A percentile compares a stretch with the other conserved stretches of the same genome.
These are phyloP conservation scores for Aspergillus sp. DNA, from an alignment of 2,329 filamentous ascomycete genomes.

Conservation along the genomic window DNA sequence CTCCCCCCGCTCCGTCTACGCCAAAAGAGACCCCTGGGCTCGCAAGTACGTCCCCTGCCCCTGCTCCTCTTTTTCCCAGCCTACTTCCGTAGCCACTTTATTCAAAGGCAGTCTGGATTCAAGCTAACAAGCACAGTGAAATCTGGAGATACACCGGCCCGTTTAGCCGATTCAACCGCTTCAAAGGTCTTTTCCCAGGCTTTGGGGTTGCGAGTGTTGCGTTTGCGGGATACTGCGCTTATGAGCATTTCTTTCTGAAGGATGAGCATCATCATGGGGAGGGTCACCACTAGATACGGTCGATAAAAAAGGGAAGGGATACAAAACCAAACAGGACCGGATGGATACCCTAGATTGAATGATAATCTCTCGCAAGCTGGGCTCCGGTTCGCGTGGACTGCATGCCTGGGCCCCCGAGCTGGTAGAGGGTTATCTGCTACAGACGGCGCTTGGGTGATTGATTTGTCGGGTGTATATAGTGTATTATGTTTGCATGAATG, in stretches of 20 bases:
- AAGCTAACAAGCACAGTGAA: conserved; percentile 55
- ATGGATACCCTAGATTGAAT: not conserved
- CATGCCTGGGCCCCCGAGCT: not conserved
- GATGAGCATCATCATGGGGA: conserved; percentile 55
- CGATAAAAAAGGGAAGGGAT: not conserved
- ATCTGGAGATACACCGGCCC: conserved; percentile 87
- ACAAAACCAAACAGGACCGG: not conserved
- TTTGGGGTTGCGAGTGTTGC: conserved; percentile 88
- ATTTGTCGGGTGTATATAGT: conserved; percentile 32
- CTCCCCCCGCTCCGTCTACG: conserved; percentile 47
- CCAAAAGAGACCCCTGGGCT: conserved; percentile 55
- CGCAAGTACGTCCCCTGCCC: conserved; percentile 45
- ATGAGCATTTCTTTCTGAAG: conserved; percentile 79
- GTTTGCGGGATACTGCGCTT: conserved; percentile 81
- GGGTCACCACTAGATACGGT: conserved; percentile 47
- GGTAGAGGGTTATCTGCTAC: conserved; percentile 6
- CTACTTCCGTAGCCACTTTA: too few species aligned
- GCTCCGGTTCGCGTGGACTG: too few species aligned
- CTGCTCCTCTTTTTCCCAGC: not conserved
- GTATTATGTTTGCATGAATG: conserved; percentile 10
- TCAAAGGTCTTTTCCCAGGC: conserved; percentile 79
- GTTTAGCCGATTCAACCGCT: conserved; percentile 83
- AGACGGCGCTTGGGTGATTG: conserved; percentile 26
- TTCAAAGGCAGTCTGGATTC: not conserved
- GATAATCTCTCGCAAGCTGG: not conserved